Conservation (phyloP, 1,139 yeast species). For the Saccharomyces hybrid region DNA sequence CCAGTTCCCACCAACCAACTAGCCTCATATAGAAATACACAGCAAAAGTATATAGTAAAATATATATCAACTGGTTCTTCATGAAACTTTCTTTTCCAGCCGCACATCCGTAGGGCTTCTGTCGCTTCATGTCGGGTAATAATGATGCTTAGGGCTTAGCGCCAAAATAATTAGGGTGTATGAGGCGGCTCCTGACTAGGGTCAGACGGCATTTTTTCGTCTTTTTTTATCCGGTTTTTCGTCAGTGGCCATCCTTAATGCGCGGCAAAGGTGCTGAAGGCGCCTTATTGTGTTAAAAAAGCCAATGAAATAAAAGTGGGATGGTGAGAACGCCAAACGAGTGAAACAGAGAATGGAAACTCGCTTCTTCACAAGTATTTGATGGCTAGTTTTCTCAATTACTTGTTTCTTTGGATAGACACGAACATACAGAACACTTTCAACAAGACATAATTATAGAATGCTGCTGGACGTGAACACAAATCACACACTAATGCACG, state of each 20-base stretch:
- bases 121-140: background rate
- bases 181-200: background rate
- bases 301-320: slow-evolving; percentile 1
- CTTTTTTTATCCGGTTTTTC: background rate
- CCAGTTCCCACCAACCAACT: background rate
- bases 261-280: background rate
- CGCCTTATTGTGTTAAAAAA: background rate
- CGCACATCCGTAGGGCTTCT: background rate
- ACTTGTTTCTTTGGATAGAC: background rate
- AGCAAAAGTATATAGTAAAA: background rate
- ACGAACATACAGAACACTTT: background rate
- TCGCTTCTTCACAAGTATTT: background rate
- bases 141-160: background rate
- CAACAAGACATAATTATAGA: background rate
- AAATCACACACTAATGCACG: background rate
- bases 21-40: background rate
- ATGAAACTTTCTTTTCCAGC: background rate
- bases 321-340: background rate
- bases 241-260: background rate
- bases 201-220: background rate
- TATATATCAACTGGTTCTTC: background rate
- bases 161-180: background rate
- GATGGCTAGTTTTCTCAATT: background rate
- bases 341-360: background rate
- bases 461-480: background rate